Percentiles rank a stretch among this genome's conserved stretches.
These are phyloP conservation scores for Toxoplasma gondii DNA, from an alignment of 169 alveolate genomes.

Conservation along the genomic window DNA sequence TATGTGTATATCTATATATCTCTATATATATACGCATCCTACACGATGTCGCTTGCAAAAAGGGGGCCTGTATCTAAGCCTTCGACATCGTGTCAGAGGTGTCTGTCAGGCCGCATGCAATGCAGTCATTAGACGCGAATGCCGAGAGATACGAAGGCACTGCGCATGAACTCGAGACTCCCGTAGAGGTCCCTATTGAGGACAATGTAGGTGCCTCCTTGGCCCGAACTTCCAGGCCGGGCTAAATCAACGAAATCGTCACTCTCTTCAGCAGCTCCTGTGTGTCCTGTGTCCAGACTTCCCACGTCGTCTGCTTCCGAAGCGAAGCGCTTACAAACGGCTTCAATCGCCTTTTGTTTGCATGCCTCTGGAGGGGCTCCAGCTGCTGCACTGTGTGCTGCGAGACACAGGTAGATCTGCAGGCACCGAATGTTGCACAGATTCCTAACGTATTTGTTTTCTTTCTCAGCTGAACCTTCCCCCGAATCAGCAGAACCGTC, in stretches of 20 bases:
- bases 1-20: too few species aligned
- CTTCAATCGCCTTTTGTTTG: not conserved
- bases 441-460: conserved; percentile 15
- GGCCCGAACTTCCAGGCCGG: not conserved
- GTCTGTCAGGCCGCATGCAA: too few species aligned
- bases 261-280: not conserved
- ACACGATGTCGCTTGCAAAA: too few species aligned
- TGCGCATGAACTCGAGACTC: not conserved
- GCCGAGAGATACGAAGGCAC: not conserved
- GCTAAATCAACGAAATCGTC: not conserved
- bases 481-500: too few species aligned
- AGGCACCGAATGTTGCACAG: conserved; percentile 26
- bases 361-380: not conserved
- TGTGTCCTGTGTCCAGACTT: not conserved
- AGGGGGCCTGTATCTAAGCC: too few species aligned
- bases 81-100: too few species aligned
- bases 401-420: conserved; percentile 24
- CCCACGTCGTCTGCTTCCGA: not conserved
- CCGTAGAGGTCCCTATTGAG: not conserved
- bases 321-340: not conserved
- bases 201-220: not conserved
- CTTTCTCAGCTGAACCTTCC: not conserved
- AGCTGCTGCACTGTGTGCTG: not conserved
- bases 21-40: too few species aligned
- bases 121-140: not conserved